Evolutionary conservation across 2,329 filamentous ascomycete species (phyloP), one percentile per base, ranked within the genome.

Genomic region (Cryphonectria carpinicola): DNA sequence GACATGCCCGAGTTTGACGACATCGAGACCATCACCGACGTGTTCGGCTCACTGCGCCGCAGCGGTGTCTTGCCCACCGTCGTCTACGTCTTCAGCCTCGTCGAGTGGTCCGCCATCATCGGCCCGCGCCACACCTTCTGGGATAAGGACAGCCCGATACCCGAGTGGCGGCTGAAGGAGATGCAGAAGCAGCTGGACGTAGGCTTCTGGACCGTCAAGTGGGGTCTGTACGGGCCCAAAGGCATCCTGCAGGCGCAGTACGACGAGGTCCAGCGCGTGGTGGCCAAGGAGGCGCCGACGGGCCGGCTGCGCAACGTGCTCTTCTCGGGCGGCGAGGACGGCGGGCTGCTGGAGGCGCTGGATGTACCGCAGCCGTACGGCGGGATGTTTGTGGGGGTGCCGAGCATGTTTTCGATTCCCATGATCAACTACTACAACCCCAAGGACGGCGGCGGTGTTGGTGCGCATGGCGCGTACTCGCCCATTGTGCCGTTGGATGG

Each of bases 1-100:
- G 79, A 81, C 71, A 82, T 85, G 79, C 81, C 82, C 1, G 79
- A 82, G 11, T 79, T 83, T 35, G 82, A 84, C 8, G 83, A 85
- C 73, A 77, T 85, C 32, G 82, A 81, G 67, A 79, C 79, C 35
- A 82, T 71, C 7, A 80, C 82, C 7, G 82, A 86, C 67, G 75
- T 80, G 0, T 84, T 85, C 63, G 80, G 82, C 4, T 80, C 80
- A 43, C 75, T 86, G 75, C 79, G 82, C 32, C 79, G 83, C 25
- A 80, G 83, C 68, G 82, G 82, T 1, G 78, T 81, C 6, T 74
- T 85, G 14, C 81, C 82, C 0, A 81, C 79, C 58, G 80, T 81
- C 25, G 80, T 84, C 37, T 84, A 84, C 72, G 81, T 84, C 17
- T 82, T 81, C 69, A 83, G 83, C 64, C 74, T 85, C 32, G 80